Evolutionary conservation across 805 yeast species (phyloP), one percentile per base, ranked within the genome.

Genomic region (Schwanniomyces sp.): DNA sequence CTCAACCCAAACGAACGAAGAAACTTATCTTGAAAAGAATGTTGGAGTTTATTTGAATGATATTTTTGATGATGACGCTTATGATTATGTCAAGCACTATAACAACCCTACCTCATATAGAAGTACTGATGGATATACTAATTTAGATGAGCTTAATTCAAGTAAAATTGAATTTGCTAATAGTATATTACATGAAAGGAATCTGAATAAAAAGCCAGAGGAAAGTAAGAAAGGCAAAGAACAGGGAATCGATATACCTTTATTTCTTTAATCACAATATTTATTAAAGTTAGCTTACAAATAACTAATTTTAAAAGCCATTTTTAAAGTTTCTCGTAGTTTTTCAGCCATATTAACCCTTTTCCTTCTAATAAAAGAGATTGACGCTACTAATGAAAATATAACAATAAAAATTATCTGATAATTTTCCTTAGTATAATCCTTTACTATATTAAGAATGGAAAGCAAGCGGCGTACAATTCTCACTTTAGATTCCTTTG

Each of bases 241-340:
- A 34, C 75, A 75, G 10, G 76, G 75, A 9, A 76, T 75, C 40
- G 80, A 75, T 49, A 66, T 75, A 9, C 80, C 80, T 1, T 57
- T 75, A 24, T 75, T 74, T 49, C 60, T 75, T 29, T 72, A 45
- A 16, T 34, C 5, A 10, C 27, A 18, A 8, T 21, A 8, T 37
- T 36, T 21, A 42, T 42, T 36, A 17, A 27, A 27, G 18, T 18
- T 34, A 36, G 5, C n/a, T 53, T 57, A 72, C 41, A 73, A 54
- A 46, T 72, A 73, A 39, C 70, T 68, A 44, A 73, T 64, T 54
- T 71, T 69, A 53, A 73, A 69, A n/a, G 78, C 78, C 78, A 73
- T 73, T 49, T 56, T 54, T 37, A 73, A 50, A 1, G 76, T 71
- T 46, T 72, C 74, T 47, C 52, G 56, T 18, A 72, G 34, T 45